Evolutionary conservation across 2,329 filamentous ascomycete genomes (phyloP), one percentile per base, ranked within the genome.

Genomic region (Talaromyces marneffei): DNA sequence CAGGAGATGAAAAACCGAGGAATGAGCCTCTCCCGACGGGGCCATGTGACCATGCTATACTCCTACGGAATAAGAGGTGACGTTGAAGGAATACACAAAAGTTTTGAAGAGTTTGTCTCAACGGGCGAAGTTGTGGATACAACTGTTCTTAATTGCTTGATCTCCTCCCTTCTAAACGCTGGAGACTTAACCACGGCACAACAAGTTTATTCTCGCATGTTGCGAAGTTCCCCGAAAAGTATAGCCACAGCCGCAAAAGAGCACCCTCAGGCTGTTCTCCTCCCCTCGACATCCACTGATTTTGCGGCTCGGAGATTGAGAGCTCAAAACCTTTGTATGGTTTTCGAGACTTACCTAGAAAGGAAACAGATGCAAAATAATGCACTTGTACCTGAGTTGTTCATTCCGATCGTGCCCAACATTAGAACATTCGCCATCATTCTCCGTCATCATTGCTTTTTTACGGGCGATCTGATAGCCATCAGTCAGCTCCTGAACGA

Each of bases 41-140:
- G 94, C 66, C 86, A 92, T 65, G 87, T 92, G 63, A 89, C 87
- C 62, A 77, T 92, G 62, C 93, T 99, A 39, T 89, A 91, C 74
- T 95, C 89, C 72, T 87, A 91, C 67, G 94, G 93, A 1, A 80
- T 94, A 61, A 83, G 85, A 67, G 79, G 84, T 63, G 88, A 97
- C 71, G 86, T 88, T 2, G 83, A 87, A 63, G 90, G 85, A 2
- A 85, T 96, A 23, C 83, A 92, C 48, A 83, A 83, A 33, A 87
- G 90, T 0, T 99, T 97, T 74, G 84, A 83, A 65, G 86, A 92
- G 23, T 88, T 96, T 75, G 88, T 97, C n/a, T 80, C 89, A 39
- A 84, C 87, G 0, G 91, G 92, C 35, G 91, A 97, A 72, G 87
- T 97, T 64, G 87, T 99, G 60, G 93, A 97, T 72, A 92, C 90